These are phyloP conservation scores for Rugonectria rugulosa DNA, from an alignment of 2,329 filamentous ascomycete species.

Conservation along the genomic window DNA sequence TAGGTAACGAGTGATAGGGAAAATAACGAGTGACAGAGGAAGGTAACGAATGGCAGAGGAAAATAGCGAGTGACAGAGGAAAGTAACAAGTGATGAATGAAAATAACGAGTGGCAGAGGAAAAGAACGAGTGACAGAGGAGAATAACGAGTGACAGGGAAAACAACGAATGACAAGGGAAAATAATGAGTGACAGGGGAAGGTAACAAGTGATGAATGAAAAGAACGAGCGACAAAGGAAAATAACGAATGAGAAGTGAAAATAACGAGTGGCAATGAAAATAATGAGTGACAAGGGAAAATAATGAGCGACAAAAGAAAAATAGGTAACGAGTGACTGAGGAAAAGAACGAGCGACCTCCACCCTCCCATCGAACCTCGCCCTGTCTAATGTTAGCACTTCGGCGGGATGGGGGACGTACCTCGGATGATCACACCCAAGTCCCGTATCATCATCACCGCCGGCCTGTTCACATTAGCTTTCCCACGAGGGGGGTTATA, in stretches of 20 bases:
- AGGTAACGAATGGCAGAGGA: too few species aligned
- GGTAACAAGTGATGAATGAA: too few species aligned
- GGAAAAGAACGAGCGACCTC: not conserved
- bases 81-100: too few species aligned
- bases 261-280: not conserved
- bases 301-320: not conserved
- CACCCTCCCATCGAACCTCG: not conserved
- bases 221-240: not conserved
- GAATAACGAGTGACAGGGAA: too few species aligned
- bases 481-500: not conserved
- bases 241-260: not conserved
- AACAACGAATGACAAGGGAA: too few species aligned
- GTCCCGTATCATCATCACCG: not conserved
- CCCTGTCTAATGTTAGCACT: not conserved
- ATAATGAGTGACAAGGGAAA: too few species aligned
- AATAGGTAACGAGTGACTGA: not conserved
- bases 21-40: too few species aligned
- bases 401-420: not conserved
- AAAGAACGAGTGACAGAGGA: too few species aligned
- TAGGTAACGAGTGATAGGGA: too few species aligned
- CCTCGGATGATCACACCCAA: not conserved
- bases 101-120: too few species aligned
- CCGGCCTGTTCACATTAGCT: not conserved
- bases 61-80: too few species aligned
- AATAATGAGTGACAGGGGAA: too few species aligned